These are phyloP conservation scores for Trifolium subterraneum DNA, from an alignment of 306 rosid genomes.

Conservation along the genomic window DNA sequence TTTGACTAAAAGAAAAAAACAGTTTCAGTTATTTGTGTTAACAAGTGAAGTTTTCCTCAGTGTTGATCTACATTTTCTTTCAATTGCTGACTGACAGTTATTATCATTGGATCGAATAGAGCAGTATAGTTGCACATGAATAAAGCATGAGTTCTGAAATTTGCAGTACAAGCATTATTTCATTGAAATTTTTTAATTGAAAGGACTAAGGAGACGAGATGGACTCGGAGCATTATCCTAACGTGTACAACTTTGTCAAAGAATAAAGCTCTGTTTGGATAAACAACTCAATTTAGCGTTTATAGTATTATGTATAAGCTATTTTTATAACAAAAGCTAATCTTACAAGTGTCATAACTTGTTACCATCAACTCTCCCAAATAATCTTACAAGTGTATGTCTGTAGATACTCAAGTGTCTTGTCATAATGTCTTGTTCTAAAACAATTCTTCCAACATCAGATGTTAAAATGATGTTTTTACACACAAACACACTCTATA, in stretches of 20 bases:
- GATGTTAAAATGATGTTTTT: constrained; percentile 6
- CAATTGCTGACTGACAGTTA: constrained; percentile 4
- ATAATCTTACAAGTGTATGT: background rate
- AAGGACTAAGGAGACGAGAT: constrained; percentile 9
- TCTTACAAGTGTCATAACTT: background rate
- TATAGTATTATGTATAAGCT: background rate
- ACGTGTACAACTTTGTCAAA: constrained; percentile 15
- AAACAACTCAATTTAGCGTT: background rate
- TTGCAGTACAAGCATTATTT: constrained; percentile 2
- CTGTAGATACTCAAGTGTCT: background rate
- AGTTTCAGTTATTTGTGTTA: background rate
- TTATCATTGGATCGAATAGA: constrained; percentile 16
- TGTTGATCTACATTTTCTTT: background rate
- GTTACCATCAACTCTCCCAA: background rate
- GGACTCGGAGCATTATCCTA: constrained; percentile 6
- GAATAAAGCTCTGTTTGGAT: background rate
- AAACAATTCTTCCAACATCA: background rate
- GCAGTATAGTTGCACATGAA: constrained; percentile 1
- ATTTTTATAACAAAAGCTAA: background rate
- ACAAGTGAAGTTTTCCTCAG: background rate
- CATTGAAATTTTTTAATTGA: constrained; percentile 13
- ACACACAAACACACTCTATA: background rate
- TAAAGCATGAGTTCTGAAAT: background rate
- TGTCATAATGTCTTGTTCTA: background rate
- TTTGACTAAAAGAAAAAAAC: background rate